These are phyloP conservation scores for Rubroboletus pulcherrimus DNA, from an alignment of 768 basidiomycete species.

Conservation along the genomic window DNA sequence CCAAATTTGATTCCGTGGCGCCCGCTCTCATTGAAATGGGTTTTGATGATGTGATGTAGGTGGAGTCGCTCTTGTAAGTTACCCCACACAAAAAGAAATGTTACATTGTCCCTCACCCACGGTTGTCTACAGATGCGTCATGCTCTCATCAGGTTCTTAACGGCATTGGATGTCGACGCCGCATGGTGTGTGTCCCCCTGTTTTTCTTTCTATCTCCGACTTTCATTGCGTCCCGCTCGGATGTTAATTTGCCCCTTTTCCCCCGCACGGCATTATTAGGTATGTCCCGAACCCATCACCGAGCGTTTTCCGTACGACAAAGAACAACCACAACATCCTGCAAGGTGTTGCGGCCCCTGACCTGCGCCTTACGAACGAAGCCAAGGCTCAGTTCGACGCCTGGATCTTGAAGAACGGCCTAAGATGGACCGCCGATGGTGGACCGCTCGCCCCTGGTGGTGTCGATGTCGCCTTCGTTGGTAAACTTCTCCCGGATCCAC, in stretches of 20 bases:
- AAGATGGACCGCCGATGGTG: slow-evolving; percentile 83
- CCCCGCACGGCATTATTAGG: slow-evolving; percentile 40
- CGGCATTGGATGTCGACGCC: slow-evolving; percentile 72
- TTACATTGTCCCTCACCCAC: slow-evolving; percentile 11
- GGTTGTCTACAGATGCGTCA: slow-evolving; percentile 73
- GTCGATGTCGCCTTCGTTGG: slow-evolving; percentile 90
- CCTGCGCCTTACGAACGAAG: slow-evolving; percentile 72
- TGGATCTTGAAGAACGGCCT: slow-evolving; percentile 91
- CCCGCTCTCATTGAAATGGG: slow-evolving; percentile 21
- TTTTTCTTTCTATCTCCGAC: slow-evolving; percentile 3
- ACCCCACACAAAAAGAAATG: slow-evolving; percentile 15
- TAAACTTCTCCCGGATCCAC: slow-evolving; percentile 25
- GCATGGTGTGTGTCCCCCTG: slow-evolving; percentile 59
- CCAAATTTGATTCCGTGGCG: neutral
- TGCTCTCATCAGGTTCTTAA: slow-evolving; percentile 83
- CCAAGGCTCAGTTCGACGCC: slow-evolving; percentile 75
- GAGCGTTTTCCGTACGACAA: slow-evolving; percentile 87
- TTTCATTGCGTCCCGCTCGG: neutral
- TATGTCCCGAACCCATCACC: slow-evolving; percentile 89
- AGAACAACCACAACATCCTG: slow-evolving; percentile 93
- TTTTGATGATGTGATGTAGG: slow-evolving; percentile 42
- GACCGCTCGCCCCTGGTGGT: slow-evolving; percentile 77
- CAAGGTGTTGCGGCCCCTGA: slow-evolving; percentile 86
- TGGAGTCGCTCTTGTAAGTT: slow-evolving; percentile 85
- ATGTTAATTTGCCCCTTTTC: slow-evolving; percentile 8